phyloP scores from a whole-genome alignment of 768 basidiomycete species.

The Termitomyces bulborhizus region DNA sequence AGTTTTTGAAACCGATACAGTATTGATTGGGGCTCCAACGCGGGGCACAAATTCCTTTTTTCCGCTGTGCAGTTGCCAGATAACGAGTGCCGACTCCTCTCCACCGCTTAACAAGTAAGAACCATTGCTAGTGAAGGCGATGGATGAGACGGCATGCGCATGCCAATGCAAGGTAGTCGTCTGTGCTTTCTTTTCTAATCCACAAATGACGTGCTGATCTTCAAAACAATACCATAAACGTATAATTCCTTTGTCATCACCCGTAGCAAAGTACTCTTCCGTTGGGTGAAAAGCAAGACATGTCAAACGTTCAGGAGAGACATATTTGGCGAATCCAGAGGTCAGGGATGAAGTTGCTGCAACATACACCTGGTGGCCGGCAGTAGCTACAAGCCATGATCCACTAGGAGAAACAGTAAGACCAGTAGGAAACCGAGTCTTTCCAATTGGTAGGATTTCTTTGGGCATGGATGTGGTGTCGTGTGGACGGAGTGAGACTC shows the following conservation, averaged over 20 bases:
- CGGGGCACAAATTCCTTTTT: slow-evolving; percentile 91
- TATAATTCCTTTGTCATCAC: slow-evolving; percentile 80
- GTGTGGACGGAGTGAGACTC: slow-evolving; percentile 52
- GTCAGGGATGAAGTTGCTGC: slow-evolving; percentile 49
- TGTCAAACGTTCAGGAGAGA: slow-evolving; percentile 73
- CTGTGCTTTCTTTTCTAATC: slow-evolving; percentile 74
- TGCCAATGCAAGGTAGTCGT: slow-evolving; percentile 95
- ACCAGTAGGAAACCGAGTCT: slow-evolving; percentile 56
- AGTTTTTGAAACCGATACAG: slow-evolving; percentile 53
- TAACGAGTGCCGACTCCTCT: slow-evolving; percentile 92
- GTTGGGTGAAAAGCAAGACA: slow-evolving; percentile 84
- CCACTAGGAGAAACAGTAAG: slow-evolving; percentile 74
- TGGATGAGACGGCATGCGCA: slow-evolving; percentile 83
- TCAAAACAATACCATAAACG: slow-evolving; percentile 91
- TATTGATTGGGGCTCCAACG: slow-evolving; percentile 79
- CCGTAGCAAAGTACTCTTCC: slow-evolving; percentile 94
- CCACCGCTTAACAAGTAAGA: slow-evolving; percentile 92
- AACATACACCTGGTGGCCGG: slow-evolving; percentile 75
- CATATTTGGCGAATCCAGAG: slow-evolving; percentile 75
- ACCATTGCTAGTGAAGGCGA: slow-evolving; percentile 86
- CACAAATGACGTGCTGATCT: slow-evolving; percentile 40
- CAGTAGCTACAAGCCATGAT: slow-evolving; percentile 68
- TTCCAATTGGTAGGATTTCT: slow-evolving; percentile 55
- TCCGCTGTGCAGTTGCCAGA: slow-evolving; percentile 90
- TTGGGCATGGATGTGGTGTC: slow-evolving; percentile 39